Conservation (phyloP, 768 basidiomycete species). For the Sarcodon aspratus region DNA sequence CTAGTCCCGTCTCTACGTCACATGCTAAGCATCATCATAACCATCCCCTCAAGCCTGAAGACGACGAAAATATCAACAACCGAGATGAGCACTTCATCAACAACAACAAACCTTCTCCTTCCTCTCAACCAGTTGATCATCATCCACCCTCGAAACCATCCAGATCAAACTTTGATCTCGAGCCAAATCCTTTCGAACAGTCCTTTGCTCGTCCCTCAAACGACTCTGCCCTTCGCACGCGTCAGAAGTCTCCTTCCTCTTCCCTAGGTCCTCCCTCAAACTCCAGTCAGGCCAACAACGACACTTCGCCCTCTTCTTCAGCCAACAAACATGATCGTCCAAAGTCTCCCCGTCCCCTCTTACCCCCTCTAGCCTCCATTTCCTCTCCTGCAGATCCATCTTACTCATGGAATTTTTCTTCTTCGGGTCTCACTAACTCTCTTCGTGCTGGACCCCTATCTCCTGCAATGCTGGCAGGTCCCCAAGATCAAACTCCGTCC, state of each 20-base stretch:
- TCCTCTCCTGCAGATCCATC: constrained; percentile 54
- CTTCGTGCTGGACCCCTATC: constrained; percentile 89
- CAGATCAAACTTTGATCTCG: constrained; percentile 25
- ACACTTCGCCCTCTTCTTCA: constrained; percentile 9
- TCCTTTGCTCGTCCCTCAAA: constrained; percentile 54
- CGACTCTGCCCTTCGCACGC: constrained; percentile 9
- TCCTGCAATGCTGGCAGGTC: constrained; percentile 92
- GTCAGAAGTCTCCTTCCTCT: constrained; percentile 23
- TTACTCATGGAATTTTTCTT: constrained; percentile 52
- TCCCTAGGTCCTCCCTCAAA: constrained; percentile 18
- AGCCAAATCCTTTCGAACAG: constrained; percentile 66
- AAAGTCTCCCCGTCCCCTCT: constrained; percentile 51
- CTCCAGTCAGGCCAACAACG: constrained; percentile 14
- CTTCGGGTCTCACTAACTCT: constrained; percentile 53
- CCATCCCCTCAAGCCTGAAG: too few species aligned
- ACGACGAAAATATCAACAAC: too few species aligned
- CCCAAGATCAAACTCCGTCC: constrained; percentile 36
- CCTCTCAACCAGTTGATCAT: too few species aligned
- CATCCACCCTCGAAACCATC: neutral
- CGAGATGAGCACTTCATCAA: too few species aligned
- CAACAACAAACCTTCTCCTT: too few species aligned
- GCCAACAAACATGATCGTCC: constrained; percentile 14
- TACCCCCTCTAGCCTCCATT: constrained; percentile 75
- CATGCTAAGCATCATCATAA: too few species aligned
- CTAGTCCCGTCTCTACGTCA: too few species aligned